phyloP scores from a whole-genome alignment of 2,329 filamentous ascomycete genomes.

The Aspergillus pseudoterreus region DNA sequence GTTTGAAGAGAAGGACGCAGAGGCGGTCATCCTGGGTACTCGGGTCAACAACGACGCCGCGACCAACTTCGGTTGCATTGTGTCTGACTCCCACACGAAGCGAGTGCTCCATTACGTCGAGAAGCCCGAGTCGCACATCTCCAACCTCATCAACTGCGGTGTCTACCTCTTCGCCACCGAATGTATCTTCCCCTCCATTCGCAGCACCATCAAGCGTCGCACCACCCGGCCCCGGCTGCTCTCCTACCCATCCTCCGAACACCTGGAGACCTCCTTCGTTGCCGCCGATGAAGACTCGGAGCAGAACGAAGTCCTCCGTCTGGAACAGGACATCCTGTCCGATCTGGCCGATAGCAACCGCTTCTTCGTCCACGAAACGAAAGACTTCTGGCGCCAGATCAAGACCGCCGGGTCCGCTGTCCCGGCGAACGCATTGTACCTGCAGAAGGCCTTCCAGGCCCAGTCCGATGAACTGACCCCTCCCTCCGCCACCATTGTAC shows the following conservation, averaged over 20 bases:
- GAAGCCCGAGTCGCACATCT: constrained; percentile 96
- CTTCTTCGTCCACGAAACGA: constrained; percentile 97
- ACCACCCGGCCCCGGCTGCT: constrained; percentile 84
- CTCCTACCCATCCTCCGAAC: constrained; percentile 94
- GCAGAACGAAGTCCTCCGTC: constrained; percentile 81
- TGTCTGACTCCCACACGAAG: constrained; percentile 87
- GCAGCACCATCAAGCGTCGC: constrained; percentile 90
- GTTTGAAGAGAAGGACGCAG: constrained; percentile 91
- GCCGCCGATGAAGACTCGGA: constrained; percentile 67
- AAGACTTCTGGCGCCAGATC: constrained; percentile 99
- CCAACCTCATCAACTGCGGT: constrained; percentile 98
- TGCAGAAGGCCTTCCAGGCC: constrained; percentile 86
- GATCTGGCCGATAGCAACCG: constrained; percentile 96
- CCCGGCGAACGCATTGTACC: constrained; percentile 92
- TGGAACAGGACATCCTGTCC: constrained; percentile 95
- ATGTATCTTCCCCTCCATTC: constrained; percentile 93
- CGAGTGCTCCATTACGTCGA: constrained; percentile 98
- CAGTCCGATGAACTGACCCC: constrained; percentile 76
- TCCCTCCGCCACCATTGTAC: constrained; percentile 81
- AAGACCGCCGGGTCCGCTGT: constrained; percentile 98
- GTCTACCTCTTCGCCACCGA: constrained; percentile 97
- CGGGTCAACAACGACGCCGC: constrained; percentile 86
- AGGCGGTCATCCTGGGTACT: constrained; percentile 93
- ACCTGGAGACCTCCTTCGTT: constrained; percentile 70
- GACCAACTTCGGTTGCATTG: constrained; percentile 96